phyloP scores from a whole-genome alignment of 768 basidiomycete genomes.

The Lepiota venenata region DNA sequence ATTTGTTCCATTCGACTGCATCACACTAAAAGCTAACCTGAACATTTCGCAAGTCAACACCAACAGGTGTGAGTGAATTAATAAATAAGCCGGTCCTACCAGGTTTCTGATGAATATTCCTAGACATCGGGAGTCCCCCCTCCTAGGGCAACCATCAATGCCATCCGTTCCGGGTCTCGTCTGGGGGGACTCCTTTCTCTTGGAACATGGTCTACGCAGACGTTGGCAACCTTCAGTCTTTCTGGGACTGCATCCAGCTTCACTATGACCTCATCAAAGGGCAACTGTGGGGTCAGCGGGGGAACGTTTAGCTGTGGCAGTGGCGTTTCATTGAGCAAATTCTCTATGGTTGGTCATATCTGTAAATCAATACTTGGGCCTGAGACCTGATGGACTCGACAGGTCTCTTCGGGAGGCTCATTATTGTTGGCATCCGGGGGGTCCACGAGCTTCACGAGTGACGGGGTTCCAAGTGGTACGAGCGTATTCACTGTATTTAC shows the following conservation, averaged over 20 bases:
- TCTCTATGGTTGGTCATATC: conserved; percentile 45
- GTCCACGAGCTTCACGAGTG: conserved; percentile 48
- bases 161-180: conserved; percentile 29
- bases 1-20: background rate
- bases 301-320: conserved; percentile 49
- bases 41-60: conserved; percentile 6
- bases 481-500: conserved; percentile 38
- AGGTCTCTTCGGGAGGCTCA: conserved; percentile 46
- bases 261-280: conserved; percentile 58
- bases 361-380: conserved; percentile 3
- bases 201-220: conserved; percentile 63
- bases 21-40: background rate
- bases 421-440: conserved; percentile 48
- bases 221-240: conserved; percentile 51
- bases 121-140: conserved; percentile 32
- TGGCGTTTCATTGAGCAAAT: conserved; percentile 41
- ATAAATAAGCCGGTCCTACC: background rate
- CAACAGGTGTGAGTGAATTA: conserved; percentile 17
- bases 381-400: background rate
- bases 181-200: conserved; percentile 50
- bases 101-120: background rate
- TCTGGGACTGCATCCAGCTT: conserved; percentile 47
- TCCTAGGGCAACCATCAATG: conserved; percentile 42
- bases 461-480: conserved; percentile 47
- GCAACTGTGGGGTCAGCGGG: conserved; percentile 47